Percentiles rank a stretch among this genome's conserved stretches.
Conservation (phyloP, 306 rosid species). For the Pterocarpus santalinus region DNA sequence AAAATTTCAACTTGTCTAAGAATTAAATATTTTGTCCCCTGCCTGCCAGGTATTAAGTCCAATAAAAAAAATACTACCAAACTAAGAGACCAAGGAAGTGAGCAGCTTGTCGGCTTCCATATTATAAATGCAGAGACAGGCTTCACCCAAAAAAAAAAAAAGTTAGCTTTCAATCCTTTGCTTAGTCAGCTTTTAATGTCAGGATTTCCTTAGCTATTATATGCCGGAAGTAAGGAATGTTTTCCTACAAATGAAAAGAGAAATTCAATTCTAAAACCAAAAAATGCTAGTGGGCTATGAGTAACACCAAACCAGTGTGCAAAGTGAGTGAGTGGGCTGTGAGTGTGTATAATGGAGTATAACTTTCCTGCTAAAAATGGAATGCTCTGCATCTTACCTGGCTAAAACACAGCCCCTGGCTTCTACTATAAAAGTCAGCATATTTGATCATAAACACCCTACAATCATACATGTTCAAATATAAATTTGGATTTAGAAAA, state of each 20-base stretch:
- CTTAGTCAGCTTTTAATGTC: conserved; percentile 80
- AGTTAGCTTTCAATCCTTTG: neutral
- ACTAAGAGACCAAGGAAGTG: neutral
- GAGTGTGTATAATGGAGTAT: conserved; percentile 8
- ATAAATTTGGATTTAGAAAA: conserved; percentile 37
- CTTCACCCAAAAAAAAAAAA: no score
- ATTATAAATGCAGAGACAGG: no score
- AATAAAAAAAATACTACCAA: no score
- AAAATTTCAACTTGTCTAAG: no score
- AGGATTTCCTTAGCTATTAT: conserved; percentile 89
- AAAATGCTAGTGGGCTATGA: neutral
- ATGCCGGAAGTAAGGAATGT: conserved; percentile 90
- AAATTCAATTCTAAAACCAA: conserved; percentile 40
- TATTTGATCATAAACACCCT: conserved; percentile 94
- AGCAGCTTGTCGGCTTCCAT: neutral
- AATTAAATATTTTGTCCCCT: no score
- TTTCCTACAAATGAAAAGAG: conserved; percentile 63
- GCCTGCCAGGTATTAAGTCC: no score
- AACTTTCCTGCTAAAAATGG: conserved; percentile 21
- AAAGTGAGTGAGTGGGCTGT: neutral
- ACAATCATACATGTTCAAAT: conserved; percentile 78
- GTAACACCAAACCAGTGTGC: neutral
- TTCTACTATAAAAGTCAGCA: conserved; percentile 91
- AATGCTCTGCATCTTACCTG: conserved; percentile 66
- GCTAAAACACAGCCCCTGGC: conserved; percentile 78